phyloP scores from a whole-genome alignment of 495 filamentous ascomycete species.

The Penicillium dipodomyicola region DNA sequence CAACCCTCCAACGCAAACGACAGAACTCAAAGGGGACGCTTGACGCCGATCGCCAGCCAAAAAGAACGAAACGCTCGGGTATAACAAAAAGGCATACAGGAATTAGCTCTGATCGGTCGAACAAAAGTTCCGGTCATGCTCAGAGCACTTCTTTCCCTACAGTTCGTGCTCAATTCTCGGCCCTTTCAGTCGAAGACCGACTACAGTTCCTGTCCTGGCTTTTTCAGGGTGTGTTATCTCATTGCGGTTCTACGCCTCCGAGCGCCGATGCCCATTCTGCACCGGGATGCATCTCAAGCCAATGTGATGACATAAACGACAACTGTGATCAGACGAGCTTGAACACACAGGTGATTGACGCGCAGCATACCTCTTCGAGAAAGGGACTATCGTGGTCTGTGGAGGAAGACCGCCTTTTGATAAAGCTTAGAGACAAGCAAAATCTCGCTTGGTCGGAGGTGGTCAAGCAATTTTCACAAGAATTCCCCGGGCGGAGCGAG shows the following conservation, averaged over 20 bases:
- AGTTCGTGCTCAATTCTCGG: background rate
- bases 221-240: background rate
- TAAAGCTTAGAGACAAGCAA: background rate
- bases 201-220: conserved; percentile 1
- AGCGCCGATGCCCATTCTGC: too few species aligned
- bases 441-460: background rate
- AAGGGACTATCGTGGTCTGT: background rate
- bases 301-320: background rate
- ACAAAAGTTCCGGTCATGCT: background rate
- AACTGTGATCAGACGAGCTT: background rate
- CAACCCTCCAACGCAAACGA: background rate
- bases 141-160: background rate
- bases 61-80: background rate
- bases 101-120: background rate
- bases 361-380: background rate
- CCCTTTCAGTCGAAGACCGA: background rate
- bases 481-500: background rate
- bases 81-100: background rate
- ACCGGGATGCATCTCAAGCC: too few species aligned
- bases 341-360: background rate
- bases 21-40: background rate
- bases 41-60: background rate
- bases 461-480: background rate
- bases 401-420: background rate
- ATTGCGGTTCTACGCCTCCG: background rate